Evolutionary conservation across 202 grass and related monocot species (phyloP).

Genomic region (Elaeis oleifera): DNA sequence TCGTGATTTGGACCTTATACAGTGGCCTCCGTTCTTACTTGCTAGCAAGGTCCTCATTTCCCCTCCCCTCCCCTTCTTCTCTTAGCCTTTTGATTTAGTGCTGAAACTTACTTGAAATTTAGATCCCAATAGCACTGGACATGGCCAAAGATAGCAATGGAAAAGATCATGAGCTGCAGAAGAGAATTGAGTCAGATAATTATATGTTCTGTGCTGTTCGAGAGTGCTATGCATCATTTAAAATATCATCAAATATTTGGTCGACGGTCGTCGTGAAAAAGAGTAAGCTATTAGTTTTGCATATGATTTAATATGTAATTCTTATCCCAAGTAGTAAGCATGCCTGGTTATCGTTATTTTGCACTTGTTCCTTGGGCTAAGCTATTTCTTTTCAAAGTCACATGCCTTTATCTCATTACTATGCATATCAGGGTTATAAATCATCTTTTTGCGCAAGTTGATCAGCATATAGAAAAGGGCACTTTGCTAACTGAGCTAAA

Average conservation of each 20-base stretch:
- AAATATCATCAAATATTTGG: constrained; percentile 69
- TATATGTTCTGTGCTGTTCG: constrained; percentile 82
- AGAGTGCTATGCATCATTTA: constrained; percentile 92
- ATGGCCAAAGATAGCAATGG: constrained; percentile 90
- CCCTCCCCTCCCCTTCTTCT: constrained; percentile 17
- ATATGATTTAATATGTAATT: no score
- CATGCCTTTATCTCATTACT: constrained; percentile 1
- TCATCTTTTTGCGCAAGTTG: constrained; percentile 54
- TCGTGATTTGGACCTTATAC: constrained; percentile 68
- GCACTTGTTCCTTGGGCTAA: no score
- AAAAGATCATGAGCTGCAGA: constrained; percentile 79
- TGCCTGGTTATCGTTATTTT: no score
- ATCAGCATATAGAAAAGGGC: constrained; percentile 30
- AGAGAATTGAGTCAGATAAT: constrained; percentile 52
- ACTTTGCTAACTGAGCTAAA: constrained; percentile 47
- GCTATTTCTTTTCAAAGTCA: no score
- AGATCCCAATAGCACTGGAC: constrained; percentile 96
- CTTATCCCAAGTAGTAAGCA: no score
- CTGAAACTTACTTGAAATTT: constrained; percentile 8
- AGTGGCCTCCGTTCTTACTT: constrained; percentile 90
- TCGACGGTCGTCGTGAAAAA: constrained; percentile 42
- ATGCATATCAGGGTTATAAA: constrained; percentile 55
- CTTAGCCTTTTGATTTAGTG: neutral
- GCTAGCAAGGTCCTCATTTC: constrained; percentile 69
- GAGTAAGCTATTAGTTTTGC: constrained; percentile 29